Evolutionary conservation across 2,329 filamentous ascomycete species (phyloP), one percentile per base, ranked within the genome.

Genomic region (Cladosporium sp.): DNA sequence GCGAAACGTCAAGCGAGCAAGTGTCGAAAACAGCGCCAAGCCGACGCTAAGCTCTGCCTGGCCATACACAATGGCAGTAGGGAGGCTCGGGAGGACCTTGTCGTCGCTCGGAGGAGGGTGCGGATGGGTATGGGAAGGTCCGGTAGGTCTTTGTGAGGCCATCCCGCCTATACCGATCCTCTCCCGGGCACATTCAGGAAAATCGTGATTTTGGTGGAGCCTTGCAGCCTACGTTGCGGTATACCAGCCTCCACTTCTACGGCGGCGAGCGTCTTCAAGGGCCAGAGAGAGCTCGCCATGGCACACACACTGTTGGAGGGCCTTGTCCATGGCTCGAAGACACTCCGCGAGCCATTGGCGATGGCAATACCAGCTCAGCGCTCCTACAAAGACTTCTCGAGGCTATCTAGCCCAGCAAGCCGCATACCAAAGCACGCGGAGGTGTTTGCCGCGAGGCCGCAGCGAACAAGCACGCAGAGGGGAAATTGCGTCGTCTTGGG

Each of bases 21-120:
- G 40, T 53, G 49, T 26, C 28, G 14, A 53, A 53, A n/a, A 26
- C 49, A 29, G 16, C 55, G 55, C 55, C 55, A 57, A 57, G 55
- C 18, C 33, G n/a, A 35, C 29, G 28, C 55, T 37, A 57, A 53
- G 23, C 49, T 29, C 49, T 53, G 10, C 23, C 49, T 29, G 7
- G 49, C 23, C 23, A 12, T 29, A 5, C 49, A 16, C 16, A 18
- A 29, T 26, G 23, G 28, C 18, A 29, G 14, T 23, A 53, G 49
- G 26, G 23, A 53, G 49, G 49, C 28, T 46, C 40, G 40, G 40
- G 40, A 46, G n/a, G 40, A 46, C 40, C 40, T 46, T 46, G n/a
- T 46, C 40, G 40, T 40, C 29, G 21, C n/a, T 57, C 55, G 33
- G 31, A 37, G 55, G 33, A 23, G 29, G 29, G 12, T 57, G 55